Percentiles rank a stretch among this genome's conserved stretches.
These are phyloP conservation scores for Escallonia rubra DNA, from an alignment of 129 eudicot genomes.

Conservation along the genomic window DNA sequence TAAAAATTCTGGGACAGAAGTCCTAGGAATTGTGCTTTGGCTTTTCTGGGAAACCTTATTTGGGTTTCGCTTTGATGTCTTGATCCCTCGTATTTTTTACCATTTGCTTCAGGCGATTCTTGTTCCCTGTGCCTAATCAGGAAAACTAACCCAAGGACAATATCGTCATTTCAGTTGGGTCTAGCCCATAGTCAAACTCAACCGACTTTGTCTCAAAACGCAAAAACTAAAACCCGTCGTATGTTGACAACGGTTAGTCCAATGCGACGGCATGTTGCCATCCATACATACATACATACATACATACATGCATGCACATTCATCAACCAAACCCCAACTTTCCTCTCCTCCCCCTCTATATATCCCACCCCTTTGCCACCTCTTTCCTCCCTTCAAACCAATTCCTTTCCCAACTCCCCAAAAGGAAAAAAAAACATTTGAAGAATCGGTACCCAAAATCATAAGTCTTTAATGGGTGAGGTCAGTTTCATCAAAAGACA, in stretches of 20 bases:
- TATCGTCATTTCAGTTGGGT: not conserved
- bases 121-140: too few species aligned
- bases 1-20: too few species aligned
- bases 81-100: too few species aligned
- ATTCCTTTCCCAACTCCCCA: not conserved
- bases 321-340: not conserved
- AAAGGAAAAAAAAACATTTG: not conserved
- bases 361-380: not conserved
- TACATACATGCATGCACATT: not conserved
- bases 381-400: constrained; percentile 1
- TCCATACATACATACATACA: not conserved
- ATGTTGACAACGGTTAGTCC: not conserved
- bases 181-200: not conserved
- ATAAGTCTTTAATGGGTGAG: constrained; percentile 35
- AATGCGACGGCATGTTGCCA: not conserved
- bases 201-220: not conserved
- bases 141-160: not conserved
- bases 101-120: too few species aligned
- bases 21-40: too few species aligned
- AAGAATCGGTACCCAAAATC: not conserved
- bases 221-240: not conserved
- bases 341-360: not conserved
- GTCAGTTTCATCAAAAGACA: constrained; percentile 31
- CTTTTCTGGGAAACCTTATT: too few species aligned
- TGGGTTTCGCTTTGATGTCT: too few species aligned